These are phyloP conservation scores for Vaccinium myrtillus DNA, from an alignment of 148 eudicot species.

Conservation along the genomic window DNA sequence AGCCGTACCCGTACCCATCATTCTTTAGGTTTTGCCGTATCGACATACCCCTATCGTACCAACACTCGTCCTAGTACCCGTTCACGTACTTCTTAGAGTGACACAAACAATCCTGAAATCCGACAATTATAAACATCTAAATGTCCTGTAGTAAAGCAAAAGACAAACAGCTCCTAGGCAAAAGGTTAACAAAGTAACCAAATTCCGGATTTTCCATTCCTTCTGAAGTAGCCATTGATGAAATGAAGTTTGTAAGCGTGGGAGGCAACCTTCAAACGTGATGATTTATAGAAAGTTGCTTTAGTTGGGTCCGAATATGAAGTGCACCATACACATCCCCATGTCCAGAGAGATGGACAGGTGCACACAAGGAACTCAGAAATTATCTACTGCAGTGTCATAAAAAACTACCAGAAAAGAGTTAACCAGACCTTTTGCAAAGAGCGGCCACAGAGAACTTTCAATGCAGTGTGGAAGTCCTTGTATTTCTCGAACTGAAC, in stretches of 20 bases:
- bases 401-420: not conserved
- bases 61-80: too few species aligned
- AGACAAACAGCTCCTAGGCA: conserved; percentile 6
- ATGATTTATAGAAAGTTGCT: not conserved
- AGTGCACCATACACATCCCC: not conserved
- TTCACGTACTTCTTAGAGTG: too few species aligned
- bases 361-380: not conserved
- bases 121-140: not conserved
- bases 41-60: too few species aligned
- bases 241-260: not conserved
- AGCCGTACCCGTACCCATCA: too few species aligned
- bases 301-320: conserved; percentile 2
- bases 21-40: too few species aligned
- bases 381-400: not conserved
- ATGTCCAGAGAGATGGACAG: not conserved
- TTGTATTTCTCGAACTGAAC: conserved; percentile 66
- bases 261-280: not conserved
- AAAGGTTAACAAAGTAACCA: not conserved
- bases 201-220: not conserved
- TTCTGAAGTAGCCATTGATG: not conserved
- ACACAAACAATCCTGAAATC: not conserved
- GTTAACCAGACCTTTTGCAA: conserved; percentile 59
- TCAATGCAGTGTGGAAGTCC: conserved; percentile 70
- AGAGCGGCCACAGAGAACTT: conserved; percentile 67
- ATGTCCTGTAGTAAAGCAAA: not conserved